phyloP scores from a whole-genome alignment of 2,329 filamentous ascomycete genomes.

The Trichophyton rubrum region DNA sequence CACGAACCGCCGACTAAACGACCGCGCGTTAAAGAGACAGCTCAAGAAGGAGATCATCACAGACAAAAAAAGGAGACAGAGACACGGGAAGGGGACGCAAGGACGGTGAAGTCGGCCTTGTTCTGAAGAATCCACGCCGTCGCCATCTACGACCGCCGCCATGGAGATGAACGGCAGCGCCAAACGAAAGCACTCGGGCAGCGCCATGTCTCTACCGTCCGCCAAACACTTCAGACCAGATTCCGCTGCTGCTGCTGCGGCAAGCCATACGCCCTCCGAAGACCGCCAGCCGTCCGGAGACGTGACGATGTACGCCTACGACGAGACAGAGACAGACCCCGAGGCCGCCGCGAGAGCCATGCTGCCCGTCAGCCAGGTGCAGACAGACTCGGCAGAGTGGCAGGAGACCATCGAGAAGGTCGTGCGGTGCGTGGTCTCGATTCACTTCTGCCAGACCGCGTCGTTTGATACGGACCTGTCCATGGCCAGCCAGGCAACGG shows the following conservation, averaged over 20 bases:
- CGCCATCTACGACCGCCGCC: neutral
- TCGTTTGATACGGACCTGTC: slow-evolving; percentile 96
- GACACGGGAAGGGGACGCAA: neutral
- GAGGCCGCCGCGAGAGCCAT: slow-evolving; percentile 27
- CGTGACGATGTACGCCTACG: slow-evolving; percentile 13
- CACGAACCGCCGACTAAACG: neutral
- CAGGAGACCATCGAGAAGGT: slow-evolving; percentile 90
- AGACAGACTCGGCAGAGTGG: slow-evolving; percentile 66
- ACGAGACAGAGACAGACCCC: slow-evolving; percentile 31
- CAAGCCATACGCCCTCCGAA: slow-evolving; percentile 22
- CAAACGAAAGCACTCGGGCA: slow-evolving; percentile 46
- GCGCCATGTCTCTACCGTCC: slow-evolving; percentile 39
- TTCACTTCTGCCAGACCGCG: slow-evolving; percentile 95
- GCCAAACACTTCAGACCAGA: slow-evolving; percentile 45
- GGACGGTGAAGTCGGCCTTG: neutral
- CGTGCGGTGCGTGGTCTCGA: slow-evolving; percentile 92
- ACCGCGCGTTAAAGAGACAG: neutral
- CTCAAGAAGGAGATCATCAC: neutral
- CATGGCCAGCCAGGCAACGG: slow-evolving; percentile 87
- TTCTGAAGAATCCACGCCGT: neutral
- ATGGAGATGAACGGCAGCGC: slow-evolving; percentile 40
- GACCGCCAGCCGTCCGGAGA: slow-evolving; percentile 33
- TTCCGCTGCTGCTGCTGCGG: slow-evolving; percentile 19
- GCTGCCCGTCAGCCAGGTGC: slow-evolving; percentile 6
- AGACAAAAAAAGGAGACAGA: neutral